Conservation (phyloP, 2,329 filamentous ascomycete genomes). For the Penicillium sp. region DNA sequence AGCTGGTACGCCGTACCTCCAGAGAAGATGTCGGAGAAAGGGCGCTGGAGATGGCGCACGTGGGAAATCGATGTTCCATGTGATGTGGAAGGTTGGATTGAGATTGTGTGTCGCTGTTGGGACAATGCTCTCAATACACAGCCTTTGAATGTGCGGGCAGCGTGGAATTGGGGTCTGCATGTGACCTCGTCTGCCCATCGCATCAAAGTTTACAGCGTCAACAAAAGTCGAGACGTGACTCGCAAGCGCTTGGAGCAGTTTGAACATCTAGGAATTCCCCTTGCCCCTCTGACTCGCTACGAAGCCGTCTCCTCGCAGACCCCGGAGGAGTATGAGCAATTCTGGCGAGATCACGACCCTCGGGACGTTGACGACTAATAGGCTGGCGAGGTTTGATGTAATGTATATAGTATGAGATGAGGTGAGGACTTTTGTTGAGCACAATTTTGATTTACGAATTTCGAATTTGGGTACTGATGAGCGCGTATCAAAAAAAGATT, state of each 20-base stretch:
- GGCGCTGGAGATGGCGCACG: slow-evolving; percentile 57
- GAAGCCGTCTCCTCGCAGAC: slow-evolving; percentile 26
- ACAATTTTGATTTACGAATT: no score
- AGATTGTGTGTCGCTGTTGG: slow-evolving; percentile 55
- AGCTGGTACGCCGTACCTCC: slow-evolving; percentile 59
- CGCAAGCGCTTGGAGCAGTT: slow-evolving; percentile 24
- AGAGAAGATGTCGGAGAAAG: slow-evolving; percentile 57
- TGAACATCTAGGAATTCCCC: slow-evolving; percentile 25
- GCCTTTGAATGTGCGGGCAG: slow-evolving; percentile 48
- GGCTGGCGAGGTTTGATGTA: neutral
- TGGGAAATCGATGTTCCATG: slow-evolving; percentile 60
- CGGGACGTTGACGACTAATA: slow-evolving; percentile 21
- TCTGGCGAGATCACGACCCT: slow-evolving; percentile 27
- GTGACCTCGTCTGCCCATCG: slow-evolving; percentile 36
- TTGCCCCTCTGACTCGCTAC: slow-evolving; percentile 30
- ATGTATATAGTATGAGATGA: no score
- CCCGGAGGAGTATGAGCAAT: slow-evolving; percentile 27
- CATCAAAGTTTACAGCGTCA: slow-evolving; percentile 35
- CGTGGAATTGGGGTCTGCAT: slow-evolving; percentile 46
- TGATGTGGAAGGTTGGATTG: slow-evolving; percentile 57
- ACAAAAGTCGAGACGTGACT: slow-evolving; percentile 27
- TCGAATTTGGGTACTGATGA: no score
- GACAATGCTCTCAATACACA: slow-evolving; percentile 59
- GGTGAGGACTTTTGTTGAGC: no score
- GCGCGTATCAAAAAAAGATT: no score